Evolutionary conservation across 1,139 yeast species (phyloP), one percentile per base, ranked within the genome.

Genomic region (Zygoascus meyerae): DNA sequence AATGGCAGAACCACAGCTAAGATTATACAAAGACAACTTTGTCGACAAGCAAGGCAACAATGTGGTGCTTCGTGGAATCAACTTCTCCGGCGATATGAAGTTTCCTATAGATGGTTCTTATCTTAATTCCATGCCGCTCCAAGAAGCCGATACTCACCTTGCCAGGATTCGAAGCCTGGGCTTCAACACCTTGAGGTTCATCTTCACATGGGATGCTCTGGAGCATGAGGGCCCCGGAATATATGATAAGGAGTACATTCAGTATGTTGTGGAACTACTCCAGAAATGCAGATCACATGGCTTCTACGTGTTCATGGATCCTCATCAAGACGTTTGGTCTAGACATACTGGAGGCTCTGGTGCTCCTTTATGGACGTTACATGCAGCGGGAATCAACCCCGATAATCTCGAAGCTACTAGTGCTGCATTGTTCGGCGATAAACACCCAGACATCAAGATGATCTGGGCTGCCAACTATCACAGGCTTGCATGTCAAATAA

Each of bases 251-350:
- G 87, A 78, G n/a, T 89, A 78, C 60, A 75, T 86, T 42, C 79
- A 81, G 36, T 86, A 82, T 61, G 78, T 92, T 1, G 70, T 82
- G 26, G 70, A 78, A 47, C 70, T 86, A 15, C 63, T 89, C 47
- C 69, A 73, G 48, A 74, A 79, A 12, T 36, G 41, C 45, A 31
- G 30, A 14, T 9, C 28, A 6, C 48, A 35, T 21, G 95, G 95
- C 0, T 62, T 89, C 17, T 85, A 84, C 58, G 87, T 86, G 9
- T 80, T 85, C 53, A 65, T 89, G 54, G 96, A 89, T 60, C 84
- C 92, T 1, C 97, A 89, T 61, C 97, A 89, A 62, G 97, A 89
- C 62, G 92, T 82, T 17, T 89, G 97, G 97, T 81, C 92, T 2
- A 71, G 96, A 46, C 84, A 72, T 60, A 71, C 80, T 18, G 96